A percentile compares a stretch with the other conserved stretches of the same genome.
phyloP scores from a whole-genome alignment of 2,329 filamentous ascomycete genomes.

The Ascochyta viciae-villosae region DNA sequence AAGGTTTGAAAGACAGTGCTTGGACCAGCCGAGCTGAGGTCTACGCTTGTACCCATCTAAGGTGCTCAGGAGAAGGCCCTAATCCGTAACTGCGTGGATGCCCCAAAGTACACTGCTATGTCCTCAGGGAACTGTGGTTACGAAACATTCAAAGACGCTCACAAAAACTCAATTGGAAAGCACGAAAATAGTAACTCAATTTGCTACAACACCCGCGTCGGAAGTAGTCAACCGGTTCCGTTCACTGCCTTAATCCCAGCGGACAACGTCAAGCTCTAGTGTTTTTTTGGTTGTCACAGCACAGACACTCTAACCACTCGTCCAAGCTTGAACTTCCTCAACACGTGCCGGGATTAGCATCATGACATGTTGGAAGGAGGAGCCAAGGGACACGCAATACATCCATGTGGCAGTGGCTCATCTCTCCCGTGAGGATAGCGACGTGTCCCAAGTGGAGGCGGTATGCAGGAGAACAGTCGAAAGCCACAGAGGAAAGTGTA shows the following conservation, averaged over 20 bases:
- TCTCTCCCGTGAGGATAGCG: neutral
- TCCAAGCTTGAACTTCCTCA: neutral
- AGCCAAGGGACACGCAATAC: neutral
- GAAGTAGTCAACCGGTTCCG: neutral
- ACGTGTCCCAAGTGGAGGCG: neutral
- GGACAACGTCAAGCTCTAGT: neutral
- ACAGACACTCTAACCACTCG: neutral
- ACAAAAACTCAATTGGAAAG: too few species aligned
- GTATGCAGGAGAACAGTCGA: neutral
- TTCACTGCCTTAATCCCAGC: neutral
- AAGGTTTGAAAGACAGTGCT: too few species aligned
- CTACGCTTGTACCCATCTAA: neutral
- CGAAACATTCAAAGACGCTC: neutral
- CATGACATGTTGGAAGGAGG: neutral
- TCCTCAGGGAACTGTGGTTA: neutral
- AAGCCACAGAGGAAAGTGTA: neutral
- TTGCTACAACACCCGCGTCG: too few species aligned
- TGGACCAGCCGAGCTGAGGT: neutral
- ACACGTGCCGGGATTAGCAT: neutral
- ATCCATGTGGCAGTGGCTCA: neutral
- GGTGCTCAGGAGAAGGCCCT: neutral
- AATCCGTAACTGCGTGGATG: neutral
- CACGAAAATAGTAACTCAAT: too few species aligned
- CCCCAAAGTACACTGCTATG: neutral
- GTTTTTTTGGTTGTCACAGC: neutral